Evolutionary conservation across 192 early-diverging fungal species (phyloP), one percentile per base, ranked within the genome.

Genomic region (Geosiphon pyriformis): DNA sequence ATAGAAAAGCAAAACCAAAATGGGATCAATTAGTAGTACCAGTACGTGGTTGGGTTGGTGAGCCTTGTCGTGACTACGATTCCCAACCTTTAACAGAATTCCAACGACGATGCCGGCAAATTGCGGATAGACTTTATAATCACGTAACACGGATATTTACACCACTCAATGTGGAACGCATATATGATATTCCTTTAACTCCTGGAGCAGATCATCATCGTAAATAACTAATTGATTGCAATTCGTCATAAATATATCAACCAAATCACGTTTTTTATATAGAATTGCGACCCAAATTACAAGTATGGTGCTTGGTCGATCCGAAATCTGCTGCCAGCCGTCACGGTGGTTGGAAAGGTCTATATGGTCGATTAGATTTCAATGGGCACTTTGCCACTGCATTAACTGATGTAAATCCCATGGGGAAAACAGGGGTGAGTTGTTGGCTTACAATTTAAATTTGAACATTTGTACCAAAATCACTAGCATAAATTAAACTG

Each of bases 281-380:
- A 61, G 49, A 68, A 23, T 57, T 83, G 15, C 82, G 78, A 0
- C 73, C 81, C 8, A 73, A 71, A 42, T 76, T 83, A 8, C 77
- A 80, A 68, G 82, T 81, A 0, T 88, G 83, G 81, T 83, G 85
- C 51, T 42, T 86, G 22, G 76, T 73, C 12, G 65, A 72, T 23
- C 72, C 75, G 22, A 77, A 80, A 22, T 80, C 79, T 20, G 81
- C 82, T 2, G 82, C 83, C 10, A 60, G 70, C 12, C 72, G 81
- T 6, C 77, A 87, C 59, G 79, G 79, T 54, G 83, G 82, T 18
- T 86, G 84, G 86, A 84, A 83, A 73, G 85, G 85, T 1, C 58
- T 86, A 7, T 87, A 71, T 57, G 86, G 86, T 1, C 75, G 87
- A 8, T 59, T 89, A 11, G 77, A 87, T 49, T 85, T 81, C n/a